These are phyloP conservation scores for Adansonia grandidieri DNA, from an alignment of 441 rosid species.

Conservation along the genomic window DNA sequence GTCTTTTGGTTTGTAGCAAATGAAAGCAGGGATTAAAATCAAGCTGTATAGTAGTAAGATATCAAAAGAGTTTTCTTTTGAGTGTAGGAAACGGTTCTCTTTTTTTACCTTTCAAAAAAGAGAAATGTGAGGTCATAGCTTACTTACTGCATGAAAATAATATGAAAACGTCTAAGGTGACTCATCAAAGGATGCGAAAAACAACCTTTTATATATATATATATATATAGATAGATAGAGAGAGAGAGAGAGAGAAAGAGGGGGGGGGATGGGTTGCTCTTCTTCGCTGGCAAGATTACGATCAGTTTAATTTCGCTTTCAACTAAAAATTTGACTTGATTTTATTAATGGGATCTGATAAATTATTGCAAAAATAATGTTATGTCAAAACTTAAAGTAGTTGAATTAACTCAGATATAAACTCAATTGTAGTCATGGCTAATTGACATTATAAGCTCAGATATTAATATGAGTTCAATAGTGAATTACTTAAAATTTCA, in stretches of 20 bases:
- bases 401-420: not conserved
- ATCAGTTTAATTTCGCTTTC: conserved; percentile 51
- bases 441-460: too few relatives aligned
- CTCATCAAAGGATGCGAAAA: conserved; percentile 10
- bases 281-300: not conserved
- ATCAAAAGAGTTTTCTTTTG: conserved; percentile 12
- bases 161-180: conserved; percentile 34
- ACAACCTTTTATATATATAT: too few relatives aligned
- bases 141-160: conserved; percentile 40
- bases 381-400: conserved; percentile 17
- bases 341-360: not conserved
- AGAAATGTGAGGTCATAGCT: not conserved
- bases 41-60: not conserved
- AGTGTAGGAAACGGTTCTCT: not conserved
- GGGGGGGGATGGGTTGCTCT: too few relatives aligned
- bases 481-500: too few relatives aligned
- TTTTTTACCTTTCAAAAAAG: not conserved
- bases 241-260: too few relatives aligned
- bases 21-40: not conserved
- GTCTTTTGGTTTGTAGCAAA: not conserved
- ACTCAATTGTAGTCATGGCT: not conserved
- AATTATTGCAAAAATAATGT: not conserved
- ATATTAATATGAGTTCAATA: too few relatives aligned
- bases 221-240: too few relatives aligned
- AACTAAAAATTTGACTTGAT: conserved; percentile 28